Evolutionary conservation across 2,329 filamentous ascomycete species (phyloP), one percentile per base, ranked within the genome.

Genomic region (Botrytis tulipae): DNA sequence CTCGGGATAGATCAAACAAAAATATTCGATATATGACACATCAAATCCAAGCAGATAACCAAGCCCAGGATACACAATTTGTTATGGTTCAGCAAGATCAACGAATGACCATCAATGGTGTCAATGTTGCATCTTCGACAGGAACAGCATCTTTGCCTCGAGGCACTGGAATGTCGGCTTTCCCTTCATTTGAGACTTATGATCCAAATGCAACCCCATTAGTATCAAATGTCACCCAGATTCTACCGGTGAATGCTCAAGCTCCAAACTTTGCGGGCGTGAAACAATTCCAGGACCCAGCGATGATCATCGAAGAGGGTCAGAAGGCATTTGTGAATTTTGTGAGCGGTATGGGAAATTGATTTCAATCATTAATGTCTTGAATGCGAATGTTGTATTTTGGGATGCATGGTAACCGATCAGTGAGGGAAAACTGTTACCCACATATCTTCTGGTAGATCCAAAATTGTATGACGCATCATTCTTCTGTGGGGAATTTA

Each of bases 11-110:
- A 16, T 74, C 71, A 51, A 77, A 76, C 66, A 44, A 63, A n/a
- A 76, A 78, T 29, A 75, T 69, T 35, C 77, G 80, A 42, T 80
- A 77, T 71, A 73, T 79, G 61, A 76, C 75, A 6, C 79, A 77
- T 66, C 77, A 79, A 75, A 66, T 80, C 37, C 73, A 78, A 70
- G 74, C 75, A 74, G 76, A 80, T 62, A 72, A 76, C 35, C 57
- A 65, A 48, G 32, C 59, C 57, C 32, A 48, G 35, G 37, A 70
- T 25, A 69, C 76, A 40, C 73, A 77, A 65, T 73, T 70, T 40
- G 73, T 78, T 62, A 68, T 79, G 32, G 73, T 78, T 22, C 73
- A 76, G 57, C 73, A 78, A 70, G 74, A 75, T 12, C 48, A 70
- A n/a, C 35, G 20, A 37, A 63, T 78, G 42, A 67, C 71, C 35